Evolutionary conservation across 352 stramenopile species (phyloP).

Genomic region (Globisporangium takayamanum): DNA sequence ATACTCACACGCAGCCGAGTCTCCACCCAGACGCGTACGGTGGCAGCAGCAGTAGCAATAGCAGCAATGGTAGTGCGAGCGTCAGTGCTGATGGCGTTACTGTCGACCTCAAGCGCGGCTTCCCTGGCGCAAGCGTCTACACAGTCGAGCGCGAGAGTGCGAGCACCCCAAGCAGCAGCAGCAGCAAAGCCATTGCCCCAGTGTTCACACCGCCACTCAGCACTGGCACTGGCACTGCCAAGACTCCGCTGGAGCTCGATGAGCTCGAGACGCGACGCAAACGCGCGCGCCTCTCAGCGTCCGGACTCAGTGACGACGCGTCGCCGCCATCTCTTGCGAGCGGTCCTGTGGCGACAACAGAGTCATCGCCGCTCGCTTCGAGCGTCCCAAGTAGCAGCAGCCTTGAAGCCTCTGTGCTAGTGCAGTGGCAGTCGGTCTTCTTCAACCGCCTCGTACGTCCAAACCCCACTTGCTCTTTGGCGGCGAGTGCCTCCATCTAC

Average conservation of each 20-base stretch:
- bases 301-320: not conserved
- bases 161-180: not conserved
- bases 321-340: not conserved
- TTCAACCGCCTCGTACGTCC: constrained; percentile 53
- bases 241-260: constrained; percentile 2
- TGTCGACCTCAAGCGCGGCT: constrained; percentile 8
- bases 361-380: not conserved
- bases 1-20: not conserved
- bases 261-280: constrained; percentile 17
- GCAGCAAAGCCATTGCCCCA: not conserved
- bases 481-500: not conserved
- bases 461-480: not conserved
- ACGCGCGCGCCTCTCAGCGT: not conserved
- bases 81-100: too few relatives aligned
- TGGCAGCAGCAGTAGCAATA: not conserved
- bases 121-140: constrained; percentile 8
- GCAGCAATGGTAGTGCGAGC: not conserved
- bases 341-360: too few relatives aligned
- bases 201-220: constrained; percentile 1
- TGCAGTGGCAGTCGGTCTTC: constrained; percentile 29
- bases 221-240: not conserved
- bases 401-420: constrained; percentile 10
- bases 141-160: constrained; percentile 2
- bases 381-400: not conserved
- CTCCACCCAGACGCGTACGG: not conserved